Evolutionary conservation across 2,329 filamentous ascomycete species (phyloP), one percentile per base, ranked within the genome.

Genomic region (Fusarium domesticum): DNA sequence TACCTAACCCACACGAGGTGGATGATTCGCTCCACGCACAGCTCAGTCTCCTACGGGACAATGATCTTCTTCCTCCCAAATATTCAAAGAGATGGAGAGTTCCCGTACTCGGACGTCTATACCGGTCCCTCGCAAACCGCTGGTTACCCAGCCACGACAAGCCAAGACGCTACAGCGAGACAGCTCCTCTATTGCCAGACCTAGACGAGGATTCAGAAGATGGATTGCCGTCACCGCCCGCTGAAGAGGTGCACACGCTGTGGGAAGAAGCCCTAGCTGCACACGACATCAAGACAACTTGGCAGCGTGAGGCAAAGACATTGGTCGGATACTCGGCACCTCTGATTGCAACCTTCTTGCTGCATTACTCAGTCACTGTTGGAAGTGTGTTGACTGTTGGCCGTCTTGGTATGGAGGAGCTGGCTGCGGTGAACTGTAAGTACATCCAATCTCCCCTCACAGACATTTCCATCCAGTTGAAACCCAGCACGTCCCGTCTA

Each of bases 251-350:
- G 8, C 56, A 56, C 8, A 53, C 55, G 6, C 47, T 31, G 2
- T 93, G 88, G 89, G 83, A 91, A 49, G 85, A 89, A 44, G 90
- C 89, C 0, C 85, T 96, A 11, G 77, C 81, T 1, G 79, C 84
- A 0, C 89, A 89, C 3, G 77, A 81, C 60, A 91, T 96, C 51
- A 82, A 85, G 43, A 95, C 90, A 6, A 93, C 88, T 2, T 96
- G 90, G 89, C 83, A 85, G 64, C 81, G 89, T 47, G 91, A 96
- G 71, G 76, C 85, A 17, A 89, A 89, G 68, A 89, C 89, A 1
- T 74, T 96, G 25, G 72, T 76, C 14, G 75, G 76, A 54, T 89
- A 89, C 58, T 81, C 85, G 0, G 70, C 75, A 12, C 85, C 86
- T 1, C 66, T 91, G 30, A 78, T 88, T 19, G 48, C 52, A 4